Base-by-base conservation (phyloP, 768 basidiomycete species). In the Mycena vulgaris region DNA sequence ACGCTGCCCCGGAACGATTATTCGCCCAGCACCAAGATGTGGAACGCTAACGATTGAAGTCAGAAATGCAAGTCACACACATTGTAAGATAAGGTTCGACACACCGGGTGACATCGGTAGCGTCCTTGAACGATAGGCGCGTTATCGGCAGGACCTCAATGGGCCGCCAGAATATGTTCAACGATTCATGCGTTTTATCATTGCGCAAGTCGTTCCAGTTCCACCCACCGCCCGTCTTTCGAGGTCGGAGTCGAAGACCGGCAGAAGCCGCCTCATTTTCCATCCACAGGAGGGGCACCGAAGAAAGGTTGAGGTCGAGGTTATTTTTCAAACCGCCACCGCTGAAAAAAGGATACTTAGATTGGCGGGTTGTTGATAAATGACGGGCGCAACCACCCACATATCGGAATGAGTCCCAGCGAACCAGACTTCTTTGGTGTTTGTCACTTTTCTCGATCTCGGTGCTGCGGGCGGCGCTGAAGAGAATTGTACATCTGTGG, bases 201-300 rank as follows among this genome's bases (percentile, higher is more conserved):
- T 66, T 33, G 7, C 33, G n/a, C 55, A 66, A 17, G 8, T 57
- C 64, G 1, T 14, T 8, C 64, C 19, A n/a, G 16, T 66, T 66
- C 64, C 64, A 66, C 27, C 9, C 64, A 23, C 56, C 64, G 4
- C 55, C 64, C 21, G 23, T 51, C 11, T 33, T 13, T 14, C 55
- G 55, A 28, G 64, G 64, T 2, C n/a, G n/a, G 17, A 71, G 37
- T 17, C 31, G 59, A 23, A 71, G 60, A 13, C 70, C 70, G 1
- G 66, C 70, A 0, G 45, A 47, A 14, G 42, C 53, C 2, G 70
- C 70, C 28, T 71, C 70, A 16, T 68, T 67, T 25, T 62, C 70
- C 70, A 71, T 71, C 70, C 70, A 71, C 14, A 71, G 53, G 7
- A 71, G 48, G 13, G 70, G 66, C 11, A 71, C 59, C 19, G 62